These are phyloP conservation scores for Teunomyces gatunensis DNA, from an alignment of 805 yeast genomes.

Conservation along the genomic window DNA sequence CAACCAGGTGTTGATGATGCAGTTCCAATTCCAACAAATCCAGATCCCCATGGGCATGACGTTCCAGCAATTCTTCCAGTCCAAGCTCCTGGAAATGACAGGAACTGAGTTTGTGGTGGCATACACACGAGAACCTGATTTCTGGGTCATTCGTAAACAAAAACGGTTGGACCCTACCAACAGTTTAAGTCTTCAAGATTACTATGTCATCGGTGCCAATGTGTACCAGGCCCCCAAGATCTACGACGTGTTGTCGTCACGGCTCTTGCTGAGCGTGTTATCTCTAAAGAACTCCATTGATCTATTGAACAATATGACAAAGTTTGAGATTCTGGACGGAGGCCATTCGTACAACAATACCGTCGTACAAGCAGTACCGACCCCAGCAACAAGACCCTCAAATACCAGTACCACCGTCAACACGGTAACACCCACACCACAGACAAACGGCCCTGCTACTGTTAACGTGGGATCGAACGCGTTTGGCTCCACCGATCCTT, in stretches of 20 bases:
- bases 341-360: slow-evolving; percentile 27
- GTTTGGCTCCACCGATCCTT: slow-evolving; percentile 7
- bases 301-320: slow-evolving; percentile 30
- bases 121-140: slow-evolving; percentile 79
- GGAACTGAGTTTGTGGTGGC: slow-evolving; percentile 85
- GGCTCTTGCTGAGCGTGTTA: slow-evolving; percentile 47
- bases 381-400: slow-evolving; percentile 9
- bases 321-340: slow-evolving; percentile 33
- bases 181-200: slow-evolving; percentile 63
- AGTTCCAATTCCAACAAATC: slow-evolving; percentile 70
- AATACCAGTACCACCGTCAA: slow-evolving; percentile 1
- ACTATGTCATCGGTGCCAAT: slow-evolving; percentile 87
- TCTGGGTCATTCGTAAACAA: slow-evolving; percentile 90
- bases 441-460: slow-evolving; percentile 11
- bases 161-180: slow-evolving; percentile 53
- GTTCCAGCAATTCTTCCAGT: slow-evolving; percentile 41
- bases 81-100: slow-evolving; percentile 69
- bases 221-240: slow-evolving; percentile 87
- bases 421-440: slow-evolving; percentile 13
- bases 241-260: slow-evolving; percentile 66
- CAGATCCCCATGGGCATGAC: slow-evolving; percentile 27
- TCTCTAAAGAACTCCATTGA: slow-evolving; percentile 34
- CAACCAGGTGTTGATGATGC: slow-evolving; percentile 95
- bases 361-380: slow-evolving; percentile 2
- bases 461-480: slow-evolving; percentile 10